Base-by-base conservation (phyloP, 345 rosid species). In the Arabis alpina region DNA sequence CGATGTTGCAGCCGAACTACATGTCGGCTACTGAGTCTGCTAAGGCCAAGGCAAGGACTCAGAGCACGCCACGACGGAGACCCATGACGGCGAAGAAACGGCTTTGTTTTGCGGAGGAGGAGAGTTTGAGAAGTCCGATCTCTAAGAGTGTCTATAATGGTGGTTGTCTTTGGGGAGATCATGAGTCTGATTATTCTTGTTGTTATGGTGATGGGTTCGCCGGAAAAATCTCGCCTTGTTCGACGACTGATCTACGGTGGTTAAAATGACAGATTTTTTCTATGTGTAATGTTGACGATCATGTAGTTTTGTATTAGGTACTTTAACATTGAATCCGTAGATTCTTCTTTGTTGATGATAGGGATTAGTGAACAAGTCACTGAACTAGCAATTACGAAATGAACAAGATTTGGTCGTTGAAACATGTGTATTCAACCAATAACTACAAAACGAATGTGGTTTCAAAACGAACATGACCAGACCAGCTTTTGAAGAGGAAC, bases 21-120 rank as follows among this genome's bases (percentile, higher is more conserved):
- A 91, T 94, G 96, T 83, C 95, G 3, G 82, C 90, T 2, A 94
- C 99, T 2, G 88, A 84, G 77, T 91, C 97, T 0, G 97, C 96
- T 0, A 89, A 83, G 74, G 99, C 99, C 27, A 82, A 83, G 75
- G 80, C 81, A 24, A 75, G 99, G 52, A 81, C 97, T 9, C 92
- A 88, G 68, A 91, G 96, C 62, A 82, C 90, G 0, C 92, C 91
- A 1, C 82, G 86, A 69, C 89, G 83, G 76, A 84, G 94, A 73
- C 83, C 92, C 0, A 13, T 61, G 4, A 30, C 80, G 6, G 96
- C 80, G 0, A 88, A 82, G 85, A 93, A 90, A 55, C 83, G 97
- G 27, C 73, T 93, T 25, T 85, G 76, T 6, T 93, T 80, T 73
- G 83, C 87, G 5, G 90, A 69, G 34, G 83, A 85, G 32, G 77